Evolutionary conservation across 495 filamentous ascomycete genomes (phyloP).

Genomic region (Hapsidospora chrysogenum): DNA sequence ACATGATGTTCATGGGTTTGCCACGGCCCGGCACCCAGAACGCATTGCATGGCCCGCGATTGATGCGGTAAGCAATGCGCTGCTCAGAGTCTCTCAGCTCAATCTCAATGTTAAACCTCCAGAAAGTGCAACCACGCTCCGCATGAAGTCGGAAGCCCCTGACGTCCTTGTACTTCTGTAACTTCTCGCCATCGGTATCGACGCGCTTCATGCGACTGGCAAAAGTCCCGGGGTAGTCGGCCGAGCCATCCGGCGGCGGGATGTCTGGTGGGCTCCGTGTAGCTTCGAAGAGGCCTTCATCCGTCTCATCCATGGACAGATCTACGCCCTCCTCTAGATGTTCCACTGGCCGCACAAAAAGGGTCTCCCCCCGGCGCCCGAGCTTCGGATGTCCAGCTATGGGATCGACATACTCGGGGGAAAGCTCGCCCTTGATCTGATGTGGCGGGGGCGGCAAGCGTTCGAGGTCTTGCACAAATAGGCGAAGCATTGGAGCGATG

Average conservation of each 20-base stretch:
- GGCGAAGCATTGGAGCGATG: slow-evolving; percentile 53
- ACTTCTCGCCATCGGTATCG: slow-evolving; percentile 51
- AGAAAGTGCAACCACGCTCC: slow-evolving; percentile 84
- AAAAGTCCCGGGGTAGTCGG: slow-evolving; percentile 26
- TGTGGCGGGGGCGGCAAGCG: slow-evolving; percentile 66
- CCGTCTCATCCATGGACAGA: slow-evolving; percentile 57
- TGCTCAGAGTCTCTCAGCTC: slow-evolving; percentile 62
- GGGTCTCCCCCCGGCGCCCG: slow-evolving; percentile 57
- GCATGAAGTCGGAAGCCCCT: slow-evolving; percentile 67
- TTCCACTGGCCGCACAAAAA: slow-evolving; percentile 77
- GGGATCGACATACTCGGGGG: slow-evolving; percentile 75
- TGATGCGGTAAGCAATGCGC: slow-evolving; percentile 90
- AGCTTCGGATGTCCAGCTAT: slow-evolving; percentile 76
- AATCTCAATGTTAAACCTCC: slow-evolving; percentile 87
- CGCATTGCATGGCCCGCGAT: slow-evolving; percentile 68
- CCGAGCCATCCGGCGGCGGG: slow-evolving; percentile 10
- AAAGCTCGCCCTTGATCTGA: slow-evolving; percentile 47
- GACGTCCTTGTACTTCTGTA: slow-evolving; percentile 62
- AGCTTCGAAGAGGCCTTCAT: slow-evolving; percentile 63
- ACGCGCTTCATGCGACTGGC: slow-evolving; percentile 26
- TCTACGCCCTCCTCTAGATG: slow-evolving; percentile 57
- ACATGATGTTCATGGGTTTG: slow-evolving; percentile 96
- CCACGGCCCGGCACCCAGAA: slow-evolving; percentile 89
- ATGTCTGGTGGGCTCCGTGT: slow-evolving; percentile 22
- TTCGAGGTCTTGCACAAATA: slow-evolving; percentile 79